A percentile compares a stretch with the other conserved stretches of the same genome.
Evolutionary conservation across 2,329 filamentous ascomycete genomes (phyloP).

Genomic region (Stemphylium lycopersici): DNA sequence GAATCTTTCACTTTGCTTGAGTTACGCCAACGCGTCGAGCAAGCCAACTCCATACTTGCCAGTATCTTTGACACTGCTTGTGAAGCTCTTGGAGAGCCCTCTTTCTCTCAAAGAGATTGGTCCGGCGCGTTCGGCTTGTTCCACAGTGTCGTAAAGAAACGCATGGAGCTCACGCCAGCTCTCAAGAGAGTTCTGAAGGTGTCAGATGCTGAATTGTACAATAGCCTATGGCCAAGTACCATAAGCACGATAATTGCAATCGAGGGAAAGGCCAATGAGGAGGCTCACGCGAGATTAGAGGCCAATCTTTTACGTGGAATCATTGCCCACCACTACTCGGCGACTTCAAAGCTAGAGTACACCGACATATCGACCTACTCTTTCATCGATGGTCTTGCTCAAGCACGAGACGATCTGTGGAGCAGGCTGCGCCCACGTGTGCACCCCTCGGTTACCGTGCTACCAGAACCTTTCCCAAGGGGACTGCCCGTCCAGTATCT

Average conservation of each 20-base stretch:
- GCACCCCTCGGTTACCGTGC: conserved; percentile 27
- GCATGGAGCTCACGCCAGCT: conserved; percentile 12
- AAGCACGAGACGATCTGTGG: conserved; percentile 44
- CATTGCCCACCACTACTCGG: neutral
- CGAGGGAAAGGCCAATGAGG: conserved; percentile 27
- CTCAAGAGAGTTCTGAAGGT: conserved; percentile 15
- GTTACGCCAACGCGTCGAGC: conserved; percentile 24
- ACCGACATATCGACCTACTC: conserved; percentile 28
- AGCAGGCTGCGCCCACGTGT: conserved; percentile 25
- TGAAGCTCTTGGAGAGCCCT: conserved; percentile 41
- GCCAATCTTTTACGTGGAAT: conserved; percentile 19
- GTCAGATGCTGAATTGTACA: conserved; percentile 23
- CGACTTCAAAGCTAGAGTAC: conserved; percentile 2
- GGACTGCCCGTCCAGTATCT: conserved; percentile 46
- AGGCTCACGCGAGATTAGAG: conserved; percentile 20
- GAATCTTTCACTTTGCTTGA: neutral
- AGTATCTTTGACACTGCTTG: conserved; percentile 39
- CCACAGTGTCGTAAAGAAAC: conserved; percentile 17
- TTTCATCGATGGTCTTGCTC: conserved; percentile 48
- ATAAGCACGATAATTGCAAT: conserved; percentile 25
- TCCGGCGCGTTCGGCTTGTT: conserved; percentile 30
- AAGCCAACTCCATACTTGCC: conserved; percentile 38
- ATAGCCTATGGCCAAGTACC: conserved; percentile 30
- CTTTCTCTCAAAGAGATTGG: conserved; percentile 38
- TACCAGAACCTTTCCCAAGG: conserved; percentile 39